Conservation (phyloP, 768 basidiomycete genomes). For the Cantharellus cinnabarinus region DNA sequence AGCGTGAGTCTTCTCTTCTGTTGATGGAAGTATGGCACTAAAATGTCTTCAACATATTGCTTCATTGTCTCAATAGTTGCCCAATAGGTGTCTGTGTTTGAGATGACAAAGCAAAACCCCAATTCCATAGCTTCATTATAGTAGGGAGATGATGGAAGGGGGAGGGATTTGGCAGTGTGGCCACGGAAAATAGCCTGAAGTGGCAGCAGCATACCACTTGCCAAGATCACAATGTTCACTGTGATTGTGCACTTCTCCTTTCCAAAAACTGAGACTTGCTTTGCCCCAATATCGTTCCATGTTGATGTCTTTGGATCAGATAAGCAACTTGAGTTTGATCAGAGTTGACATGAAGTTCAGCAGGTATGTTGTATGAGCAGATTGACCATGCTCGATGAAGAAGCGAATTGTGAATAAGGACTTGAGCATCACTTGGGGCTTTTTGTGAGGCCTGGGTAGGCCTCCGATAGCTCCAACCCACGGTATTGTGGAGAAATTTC, state of each 20-base stretch:
- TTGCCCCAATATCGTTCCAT: slow-evolving; percentile 11
- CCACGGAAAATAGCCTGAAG: slow-evolving; percentile 22
- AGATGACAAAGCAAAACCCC: slow-evolving; percentile 14
- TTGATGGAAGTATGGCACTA: too few relatives aligned
- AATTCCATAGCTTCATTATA: background rate
- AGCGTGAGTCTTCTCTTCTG: too few relatives aligned
- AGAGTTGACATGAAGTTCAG: slow-evolving; percentile 16
- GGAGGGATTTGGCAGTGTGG: slow-evolving; percentile 15
- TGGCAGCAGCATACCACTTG: slow-evolving; percentile 17
- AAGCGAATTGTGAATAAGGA: background rate
- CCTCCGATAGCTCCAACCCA: slow-evolving; percentile 15
- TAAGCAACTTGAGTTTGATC: slow-evolving; percentile 22
- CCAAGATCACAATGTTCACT: slow-evolving; percentile 17
- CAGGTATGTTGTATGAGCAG: slow-evolving; percentile 13
- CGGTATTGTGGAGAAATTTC: background rate
- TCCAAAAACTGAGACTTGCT: slow-evolving; percentile 20
- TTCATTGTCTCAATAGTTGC: slow-evolving; percentile 4
- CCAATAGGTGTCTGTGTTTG: slow-evolving; percentile 11
- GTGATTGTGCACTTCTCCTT: slow-evolving; percentile 26
- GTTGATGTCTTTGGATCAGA: slow-evolving; percentile 16
- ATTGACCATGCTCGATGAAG: slow-evolving; percentile 6
- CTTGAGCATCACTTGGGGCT: slow-evolving; percentile 11
- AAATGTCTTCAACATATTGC: background rate
- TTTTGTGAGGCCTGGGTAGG: slow-evolving; percentile 10
- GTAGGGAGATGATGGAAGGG: slow-evolving; percentile 1